phyloP scores from a whole-genome alignment of 176 grass and related monocot species.

The Calamus simplicifolius region DNA sequence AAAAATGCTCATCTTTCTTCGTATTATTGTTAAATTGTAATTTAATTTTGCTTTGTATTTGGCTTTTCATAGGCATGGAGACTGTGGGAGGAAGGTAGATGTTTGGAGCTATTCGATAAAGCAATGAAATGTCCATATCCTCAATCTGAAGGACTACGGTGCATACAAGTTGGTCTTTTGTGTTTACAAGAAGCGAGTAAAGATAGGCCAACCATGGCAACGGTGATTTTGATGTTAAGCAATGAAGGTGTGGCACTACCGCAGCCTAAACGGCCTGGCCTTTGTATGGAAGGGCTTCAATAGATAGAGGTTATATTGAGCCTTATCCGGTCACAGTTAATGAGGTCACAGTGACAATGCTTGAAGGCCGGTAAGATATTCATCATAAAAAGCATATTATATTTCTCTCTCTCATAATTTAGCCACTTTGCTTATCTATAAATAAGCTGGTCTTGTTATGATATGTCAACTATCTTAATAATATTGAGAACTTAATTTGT shows the following conservation, averaged over 20 bases:
- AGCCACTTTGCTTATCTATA: no score
- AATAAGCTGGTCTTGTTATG: no score
- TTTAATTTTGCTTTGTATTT: neutral
- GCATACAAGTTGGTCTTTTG: neutral
- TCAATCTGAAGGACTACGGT: neutral
- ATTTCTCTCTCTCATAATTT: no score
- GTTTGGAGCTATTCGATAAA: neutral
- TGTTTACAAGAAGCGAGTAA: neutral
- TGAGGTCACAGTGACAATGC: no score
- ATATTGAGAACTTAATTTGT: no score
- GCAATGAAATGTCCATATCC: neutral
- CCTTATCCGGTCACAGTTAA: no score
- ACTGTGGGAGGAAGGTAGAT: neutral
- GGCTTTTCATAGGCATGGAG: neutral
- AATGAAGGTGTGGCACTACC: neutral
- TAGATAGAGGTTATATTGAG: no score
- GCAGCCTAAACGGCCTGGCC: neutral
- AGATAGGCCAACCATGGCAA: neutral
- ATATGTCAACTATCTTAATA: no score
- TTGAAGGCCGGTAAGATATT: no score
- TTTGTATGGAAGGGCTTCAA: no score
- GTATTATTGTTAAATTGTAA: neutral
- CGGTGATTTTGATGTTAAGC: neutral
- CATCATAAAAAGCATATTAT: no score
- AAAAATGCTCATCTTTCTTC: neutral